Evolutionary conservation across 192 early-diverging fungal species (phyloP).

Genomic region (Coemansia sp.): DNA sequence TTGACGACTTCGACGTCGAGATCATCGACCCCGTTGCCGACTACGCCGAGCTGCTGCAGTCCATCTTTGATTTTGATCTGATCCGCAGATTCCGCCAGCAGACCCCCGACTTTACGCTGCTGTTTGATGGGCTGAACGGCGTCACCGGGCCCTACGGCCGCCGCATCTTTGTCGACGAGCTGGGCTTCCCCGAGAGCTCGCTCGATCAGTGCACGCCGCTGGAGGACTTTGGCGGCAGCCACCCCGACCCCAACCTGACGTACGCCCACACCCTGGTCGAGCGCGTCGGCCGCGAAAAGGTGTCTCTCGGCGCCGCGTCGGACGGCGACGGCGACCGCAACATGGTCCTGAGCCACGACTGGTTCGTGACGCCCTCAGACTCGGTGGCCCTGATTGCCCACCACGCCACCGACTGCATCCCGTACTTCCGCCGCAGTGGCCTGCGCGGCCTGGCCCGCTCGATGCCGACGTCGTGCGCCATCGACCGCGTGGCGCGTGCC

Average conservation of each 20-base stretch:
- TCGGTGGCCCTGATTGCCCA: conserved; percentile 96
- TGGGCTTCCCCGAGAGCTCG: conserved; percentile 73
- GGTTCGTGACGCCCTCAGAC: conserved; percentile 95
- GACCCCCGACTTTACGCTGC: conserved; percentile 72
- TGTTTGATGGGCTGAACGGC: conserved; percentile 95
- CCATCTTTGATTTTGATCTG: conserved; percentile 89
- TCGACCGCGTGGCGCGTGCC: conserved; percentile 86
- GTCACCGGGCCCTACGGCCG: conserved; percentile 95
- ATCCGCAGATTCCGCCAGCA: conserved; percentile 73
- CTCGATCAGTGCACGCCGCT: conserved; percentile 80
- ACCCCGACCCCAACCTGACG: conserved; percentile 97
- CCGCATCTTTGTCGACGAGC: conserved; percentile 82
- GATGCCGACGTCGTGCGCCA: conserved; percentile 93
- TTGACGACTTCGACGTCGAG: conserved; percentile 71
- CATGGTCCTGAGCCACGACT: conserved; percentile 95
- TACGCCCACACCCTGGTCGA: conserved; percentile 94
- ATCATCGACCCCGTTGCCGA: conserved; percentile 85
- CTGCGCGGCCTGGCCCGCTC: conserved; percentile 85
- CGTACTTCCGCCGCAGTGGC: conserved; percentile 84
- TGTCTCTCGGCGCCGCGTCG: conserved; percentile 91
- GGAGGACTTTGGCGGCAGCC: conserved; percentile 90
- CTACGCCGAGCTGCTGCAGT: conserved; percentile 81
- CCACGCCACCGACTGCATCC: conserved; percentile 78
- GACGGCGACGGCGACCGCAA: conserved; percentile 98
- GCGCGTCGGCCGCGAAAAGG: conserved; percentile 71